phyloP scores from a whole-genome alignment of 1,284 basidiomycete genomes.

The Rhodofomes roseus region DNA sequence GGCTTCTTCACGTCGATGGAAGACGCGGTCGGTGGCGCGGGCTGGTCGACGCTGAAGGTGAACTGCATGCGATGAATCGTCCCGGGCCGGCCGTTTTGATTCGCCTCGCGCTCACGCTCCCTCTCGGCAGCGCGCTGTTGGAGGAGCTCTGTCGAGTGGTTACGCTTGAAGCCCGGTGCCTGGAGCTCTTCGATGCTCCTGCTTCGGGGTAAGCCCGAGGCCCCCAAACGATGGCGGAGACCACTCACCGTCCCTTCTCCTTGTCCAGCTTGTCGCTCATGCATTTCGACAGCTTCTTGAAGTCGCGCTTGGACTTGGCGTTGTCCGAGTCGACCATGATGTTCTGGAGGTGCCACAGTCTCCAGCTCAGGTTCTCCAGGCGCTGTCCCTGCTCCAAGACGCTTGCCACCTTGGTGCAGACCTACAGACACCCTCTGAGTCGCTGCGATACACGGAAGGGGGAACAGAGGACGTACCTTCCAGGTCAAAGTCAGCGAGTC shows the following conservation, averaged over 20 bases:
- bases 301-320: slow-evolving; percentile 79
- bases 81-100: slow-evolving; percentile 55
- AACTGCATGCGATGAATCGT: slow-evolving; percentile 82
- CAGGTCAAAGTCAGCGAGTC: slow-evolving; percentile 83
- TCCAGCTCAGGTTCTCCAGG: slow-evolving; percentile 84
- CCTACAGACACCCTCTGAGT: slow-evolving; percentile 36
- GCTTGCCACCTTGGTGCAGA: slow-evolving; percentile 81
- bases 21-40: slow-evolving; percentile 42
- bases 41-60: slow-evolving; percentile 77
- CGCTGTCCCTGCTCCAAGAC: slow-evolving; percentile 83
- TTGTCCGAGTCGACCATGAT: slow-evolving; percentile 85
- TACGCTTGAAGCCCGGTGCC: slow-evolving; percentile 73
- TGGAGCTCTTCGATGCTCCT: slow-evolving; percentile 79
- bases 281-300: slow-evolving; percentile 77
- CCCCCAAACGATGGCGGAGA: slow-evolving; percentile 1
- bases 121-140: slow-evolving; percentile 74
- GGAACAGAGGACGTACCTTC: slow-evolving; percentile 49
- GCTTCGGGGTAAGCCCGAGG: slow-evolving; percentile 5
- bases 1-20: slow-evolving; percentile 54
- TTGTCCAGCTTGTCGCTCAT: slow-evolving; percentile 87
- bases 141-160: slow-evolving; percentile 69
- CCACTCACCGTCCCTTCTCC: slow-evolving; percentile 73
- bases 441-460: background rate
- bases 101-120: slow-evolving; percentile 74
- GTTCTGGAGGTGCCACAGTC: slow-evolving; percentile 84